Base-by-base conservation (phyloP, 176 grass and related monocot genomes). In the Raddia distichophylla region DNA sequence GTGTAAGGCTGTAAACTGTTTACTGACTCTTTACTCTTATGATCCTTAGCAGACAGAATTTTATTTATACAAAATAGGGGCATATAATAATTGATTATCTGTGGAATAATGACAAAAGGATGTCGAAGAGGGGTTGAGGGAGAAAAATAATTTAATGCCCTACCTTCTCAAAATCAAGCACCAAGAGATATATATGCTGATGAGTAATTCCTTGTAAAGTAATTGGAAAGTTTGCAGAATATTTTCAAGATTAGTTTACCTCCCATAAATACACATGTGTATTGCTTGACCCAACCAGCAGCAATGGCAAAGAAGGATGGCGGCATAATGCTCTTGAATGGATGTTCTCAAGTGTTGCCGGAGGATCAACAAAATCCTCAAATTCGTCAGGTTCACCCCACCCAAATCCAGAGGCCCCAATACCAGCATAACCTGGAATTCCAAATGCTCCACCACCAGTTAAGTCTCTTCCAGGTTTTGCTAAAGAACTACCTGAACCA, bases 371-470 rank as follows among this genome's bases (percentile, higher is more conserved):
- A 2, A 89, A 89, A 71, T 89, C 87, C 71, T 89, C 87, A 64
- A 76, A 81, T 58, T 89, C 87, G 3, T 89, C 87, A 18, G 82
- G 77, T 81, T 89, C 82, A 13, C 82, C 82, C 87, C 87, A 89
- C 10, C 87, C 87, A 81, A 89, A 85, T 6, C 87, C 87, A 81
- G 87, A 89, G 49, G 87, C 82, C 40, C 76, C 87, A 76, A 89
- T 89, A 84, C 91, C 95, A 87, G 95, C 90, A 75, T 98, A 98
- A 80, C 95, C 95, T 87, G 95, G 95, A 83, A 98, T 89, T 73
- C 95, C 95, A 91, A 98, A 98, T 71, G 92, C 92, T 74, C 95
- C 90, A 67, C 95, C 95, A 61, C 95, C 95, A 19, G 92, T 98
- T 71, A 94, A 64, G 66, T 94, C 94, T 90, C 76, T 94, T 84